Conservation (phyloP, 345 rosid species). For the Linum lewisii region DNA sequence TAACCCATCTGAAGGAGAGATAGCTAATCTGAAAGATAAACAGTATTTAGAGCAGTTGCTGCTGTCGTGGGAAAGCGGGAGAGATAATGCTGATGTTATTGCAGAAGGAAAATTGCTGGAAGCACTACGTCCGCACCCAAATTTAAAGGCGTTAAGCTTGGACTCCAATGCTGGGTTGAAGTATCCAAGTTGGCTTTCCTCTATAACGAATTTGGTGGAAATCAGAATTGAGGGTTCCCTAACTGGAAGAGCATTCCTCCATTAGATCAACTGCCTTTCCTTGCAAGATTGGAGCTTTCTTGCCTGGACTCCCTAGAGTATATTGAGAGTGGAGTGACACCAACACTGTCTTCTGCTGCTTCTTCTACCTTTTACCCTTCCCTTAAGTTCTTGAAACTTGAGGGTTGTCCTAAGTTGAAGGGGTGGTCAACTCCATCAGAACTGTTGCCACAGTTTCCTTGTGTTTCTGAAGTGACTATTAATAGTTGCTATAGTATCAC, state of each 20-base stretch:
- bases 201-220: slow-evolving; percentile 10
- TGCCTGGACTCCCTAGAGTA: slow-evolving; percentile 12
- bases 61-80: slow-evolving; percentile 12
- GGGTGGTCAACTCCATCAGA: slow-evolving; percentile 8
- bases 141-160: slow-evolving; percentile 14
- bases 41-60: background rate
- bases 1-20: background rate
- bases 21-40: slow-evolving; percentile 14
- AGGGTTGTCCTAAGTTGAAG: slow-evolving; percentile 15
- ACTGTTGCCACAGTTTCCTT: background rate
- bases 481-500: slow-evolving; percentile 14
- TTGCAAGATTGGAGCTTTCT: slow-evolving; percentile 13
- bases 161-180: slow-evolving; percentile 9
- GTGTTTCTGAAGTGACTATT: slow-evolving; percentile 8
- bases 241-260: slow-evolving; percentile 16
- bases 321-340: slow-evolving; percentile 12
- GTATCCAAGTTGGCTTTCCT: slow-evolving; percentile 22
- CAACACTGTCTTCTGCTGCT: background rate
- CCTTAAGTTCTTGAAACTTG: slow-evolving; percentile 16
- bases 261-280: slow-evolving; percentile 20
- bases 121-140: slow-evolving; percentile 10
- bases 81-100: background rate
- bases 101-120: slow-evolving; percentile 4
- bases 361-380: slow-evolving; percentile 12
- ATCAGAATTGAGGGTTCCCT: background rate